A percentile compares a stretch with the other conserved stretches of the same genome.
These are phyloP conservation scores for Mortierella sp. DNA, from an alignment of 371 early-diverging fungal species.

Conservation along the genomic window DNA sequence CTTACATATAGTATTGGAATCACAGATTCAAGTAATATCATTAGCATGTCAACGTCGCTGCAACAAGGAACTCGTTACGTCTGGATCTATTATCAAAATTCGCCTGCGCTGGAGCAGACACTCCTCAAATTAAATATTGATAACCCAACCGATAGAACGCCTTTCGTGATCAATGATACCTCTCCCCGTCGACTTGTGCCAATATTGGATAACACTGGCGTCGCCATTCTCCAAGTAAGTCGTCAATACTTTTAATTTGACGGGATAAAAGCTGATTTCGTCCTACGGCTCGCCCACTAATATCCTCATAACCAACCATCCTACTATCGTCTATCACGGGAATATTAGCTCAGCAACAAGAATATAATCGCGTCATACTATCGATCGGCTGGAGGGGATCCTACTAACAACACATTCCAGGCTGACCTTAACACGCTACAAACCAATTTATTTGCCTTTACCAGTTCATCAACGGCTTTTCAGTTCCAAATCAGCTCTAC, in stretches of 20 bases:
- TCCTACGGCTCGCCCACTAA: background rate
- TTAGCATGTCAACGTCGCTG: background rate
- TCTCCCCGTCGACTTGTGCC: background rate
- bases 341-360: background rate
- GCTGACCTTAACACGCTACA: background rate
- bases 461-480: background rate
- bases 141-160: background rate
- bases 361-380: background rate
- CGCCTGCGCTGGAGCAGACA: background rate
- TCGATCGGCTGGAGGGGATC: background rate
- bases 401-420: background rate
- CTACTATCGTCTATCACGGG: background rate
- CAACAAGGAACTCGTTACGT: background rate
- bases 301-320: background rate
- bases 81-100: background rate
- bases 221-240: background rate
- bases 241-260: background rate
- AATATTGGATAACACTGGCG: background rate
- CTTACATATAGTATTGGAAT: background rate
- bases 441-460: background rate
- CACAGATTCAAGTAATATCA: background rate
- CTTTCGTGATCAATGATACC: background rate
- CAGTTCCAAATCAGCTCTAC: background rate
- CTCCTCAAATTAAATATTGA: background rate
- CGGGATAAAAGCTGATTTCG: background rate